phyloP scores from a whole-genome alignment of 495 filamentous ascomycete species.

The Achaetomiella virescens region DNA sequence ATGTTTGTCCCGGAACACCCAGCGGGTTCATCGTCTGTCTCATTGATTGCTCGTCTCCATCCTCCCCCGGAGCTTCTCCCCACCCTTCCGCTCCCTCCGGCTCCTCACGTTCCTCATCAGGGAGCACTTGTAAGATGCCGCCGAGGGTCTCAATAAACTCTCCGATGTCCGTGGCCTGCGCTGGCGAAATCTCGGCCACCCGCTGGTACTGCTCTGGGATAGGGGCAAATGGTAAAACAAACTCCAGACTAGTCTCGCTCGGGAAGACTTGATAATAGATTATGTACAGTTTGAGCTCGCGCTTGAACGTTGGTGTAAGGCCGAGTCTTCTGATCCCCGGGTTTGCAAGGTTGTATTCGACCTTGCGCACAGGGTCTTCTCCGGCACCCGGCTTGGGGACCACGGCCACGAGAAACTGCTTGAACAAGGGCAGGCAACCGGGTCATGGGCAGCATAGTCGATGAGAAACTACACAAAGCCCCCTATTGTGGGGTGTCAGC shows the following conservation, averaged over 20 bases:
- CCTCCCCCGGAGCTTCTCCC: no score
- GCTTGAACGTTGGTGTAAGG: conserved; percentile 2
- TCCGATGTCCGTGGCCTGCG: background rate
- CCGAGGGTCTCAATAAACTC: background rate
- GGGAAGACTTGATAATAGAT: conserved; percentile 8
- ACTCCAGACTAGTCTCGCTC: background rate
- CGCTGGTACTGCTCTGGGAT: conserved; percentile 6
- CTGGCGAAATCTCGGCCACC: background rate
- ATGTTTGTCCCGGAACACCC: no score
- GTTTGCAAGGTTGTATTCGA: conserved; percentile 4
- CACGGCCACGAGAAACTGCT: conserved; percentile 5
- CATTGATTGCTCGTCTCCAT: no score
- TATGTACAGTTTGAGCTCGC: background rate
- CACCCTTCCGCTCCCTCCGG: no score
- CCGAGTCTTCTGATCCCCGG: conserved; percentile 1
- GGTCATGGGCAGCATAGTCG: conserved; percentile 7
- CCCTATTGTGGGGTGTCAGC: background rate
- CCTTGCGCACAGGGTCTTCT: background rate
- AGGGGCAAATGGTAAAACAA: background rate
- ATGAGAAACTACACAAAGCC: conserved; percentile 9
- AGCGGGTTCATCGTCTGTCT: background rate
- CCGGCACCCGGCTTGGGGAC: background rate
- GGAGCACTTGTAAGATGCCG: background rate
- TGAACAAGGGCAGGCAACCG: conserved; percentile 10
- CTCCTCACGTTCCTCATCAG: background rate